phyloP scores from a whole-genome alignment of 371 early-diverging fungal species.

The Apophysomyces elegans region DNA sequence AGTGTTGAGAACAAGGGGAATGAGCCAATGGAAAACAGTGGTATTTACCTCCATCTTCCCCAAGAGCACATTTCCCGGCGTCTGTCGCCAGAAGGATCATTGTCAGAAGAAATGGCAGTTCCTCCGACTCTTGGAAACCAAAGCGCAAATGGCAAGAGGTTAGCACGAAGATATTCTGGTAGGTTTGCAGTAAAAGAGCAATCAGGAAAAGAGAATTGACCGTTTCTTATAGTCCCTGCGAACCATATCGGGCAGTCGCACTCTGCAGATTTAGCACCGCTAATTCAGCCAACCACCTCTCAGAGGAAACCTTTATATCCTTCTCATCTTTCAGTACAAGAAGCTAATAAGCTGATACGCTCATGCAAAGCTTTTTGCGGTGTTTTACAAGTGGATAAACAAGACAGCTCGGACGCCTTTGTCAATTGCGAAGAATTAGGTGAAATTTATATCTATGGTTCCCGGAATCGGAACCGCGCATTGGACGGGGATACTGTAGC shows the following conservation, averaged over 20 bases:
- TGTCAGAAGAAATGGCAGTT: background rate
- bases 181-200: background rate
- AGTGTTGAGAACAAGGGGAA: background rate
- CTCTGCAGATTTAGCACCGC: background rate
- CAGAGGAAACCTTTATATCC: slow-evolving; percentile 31
- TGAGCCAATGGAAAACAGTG: background rate
- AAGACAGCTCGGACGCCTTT: slow-evolving; percentile 66
- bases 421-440: slow-evolving; percentile 54
- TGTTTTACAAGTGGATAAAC: slow-evolving; percentile 29
- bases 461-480: slow-evolving; percentile 74
- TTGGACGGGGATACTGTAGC: slow-evolving; percentile 76
- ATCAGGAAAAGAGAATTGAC: background rate
- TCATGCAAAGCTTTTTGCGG: slow-evolving; percentile 33
- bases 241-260: background rate
- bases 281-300: background rate
- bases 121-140: too few species aligned
- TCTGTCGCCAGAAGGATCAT: background rate
- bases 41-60: slow-evolving; percentile 3
- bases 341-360: slow-evolving; percentile 31
- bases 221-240: background rate
- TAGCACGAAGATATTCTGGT: slow-evolving; percentile 7
- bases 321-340: slow-evolving; percentile 27
- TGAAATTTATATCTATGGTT: slow-evolving; percentile 65
- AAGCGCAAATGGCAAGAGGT: background rate
- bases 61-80: slow-evolving; percentile 4